Percentiles rank a stretch among this genome's conserved stretches.
Conservation (phyloP, 345 rosid genomes). For the Camelina sativa region DNA sequence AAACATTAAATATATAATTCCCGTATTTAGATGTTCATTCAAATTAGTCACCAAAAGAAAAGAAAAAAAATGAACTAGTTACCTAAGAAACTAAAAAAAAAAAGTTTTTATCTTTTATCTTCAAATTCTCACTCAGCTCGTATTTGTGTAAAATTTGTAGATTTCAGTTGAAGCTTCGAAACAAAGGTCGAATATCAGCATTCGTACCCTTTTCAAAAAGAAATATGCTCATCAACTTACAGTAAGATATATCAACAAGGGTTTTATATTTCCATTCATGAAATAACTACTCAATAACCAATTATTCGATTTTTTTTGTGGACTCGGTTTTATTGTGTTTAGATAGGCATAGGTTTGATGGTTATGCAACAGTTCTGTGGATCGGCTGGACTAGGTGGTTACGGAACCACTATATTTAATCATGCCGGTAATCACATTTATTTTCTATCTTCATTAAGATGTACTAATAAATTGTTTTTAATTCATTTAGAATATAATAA, state of each 20-base stretch:
- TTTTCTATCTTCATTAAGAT: background rate
- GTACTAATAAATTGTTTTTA: background rate
- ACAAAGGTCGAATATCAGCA: conserved; percentile 30
- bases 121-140: background rate
- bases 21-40: background rate
- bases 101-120: background rate
- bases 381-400: conserved; percentile 17
- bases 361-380: conserved; percentile 40
- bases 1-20: background rate
- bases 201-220: conserved; percentile 53
- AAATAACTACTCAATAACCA: background rate
- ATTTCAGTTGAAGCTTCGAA: conserved; percentile 47
- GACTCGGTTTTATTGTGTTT: background rate
- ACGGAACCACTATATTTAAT: conserved; percentile 36
- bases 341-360: conserved; percentile 45
- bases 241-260: conserved; percentile 47
- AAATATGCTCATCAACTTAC: conserved; percentile 61
- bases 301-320: background rate
- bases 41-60: background rate
- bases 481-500: background rate
- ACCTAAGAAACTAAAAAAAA: background rate
- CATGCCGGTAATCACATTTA: conserved; percentile 34
- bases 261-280: background rate
- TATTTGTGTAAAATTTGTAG: conserved; percentile 41
- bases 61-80: background rate